Percentiles rank a stretch among this genome's conserved stretches.
Conservation (phyloP, 768 basidiomycete species). For the Crassisporium funariophilum region DNA sequence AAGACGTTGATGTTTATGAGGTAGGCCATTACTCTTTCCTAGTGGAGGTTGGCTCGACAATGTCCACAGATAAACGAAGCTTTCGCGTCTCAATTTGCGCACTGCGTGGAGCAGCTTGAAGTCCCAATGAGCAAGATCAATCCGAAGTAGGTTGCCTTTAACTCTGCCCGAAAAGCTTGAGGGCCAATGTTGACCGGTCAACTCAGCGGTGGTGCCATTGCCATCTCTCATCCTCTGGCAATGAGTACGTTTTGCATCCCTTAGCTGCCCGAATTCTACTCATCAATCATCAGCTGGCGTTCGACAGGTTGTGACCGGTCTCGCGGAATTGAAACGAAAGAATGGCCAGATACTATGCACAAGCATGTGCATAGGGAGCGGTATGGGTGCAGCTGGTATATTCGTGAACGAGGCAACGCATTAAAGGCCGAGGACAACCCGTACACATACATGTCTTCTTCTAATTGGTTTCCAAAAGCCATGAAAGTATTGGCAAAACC, state of each 20-base stretch:
- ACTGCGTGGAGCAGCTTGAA: constrained; percentile 80
- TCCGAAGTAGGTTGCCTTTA: constrained; percentile 58
- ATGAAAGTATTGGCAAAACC: too few species aligned
- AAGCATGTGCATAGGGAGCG: constrained; percentile 78
- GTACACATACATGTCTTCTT: too few species aligned
- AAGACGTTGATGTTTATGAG: constrained; percentile 79
- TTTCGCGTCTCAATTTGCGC: constrained; percentile 92
- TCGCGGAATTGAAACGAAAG: constrained; percentile 75
- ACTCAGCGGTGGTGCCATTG: constrained; percentile 80
- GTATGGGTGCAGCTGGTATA: constrained; percentile 86
- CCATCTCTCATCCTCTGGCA: constrained; percentile 79
- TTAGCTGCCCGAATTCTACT: background rate
- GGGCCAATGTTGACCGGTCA: constrained; percentile 10
- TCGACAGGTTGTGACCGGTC: constrained; percentile 87
- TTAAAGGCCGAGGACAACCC: constrained; percentile 13
- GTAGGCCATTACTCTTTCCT: too few species aligned
- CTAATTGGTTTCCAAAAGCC: too few species aligned
- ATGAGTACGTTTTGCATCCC: constrained; percentile 62
- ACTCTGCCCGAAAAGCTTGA: background rate
- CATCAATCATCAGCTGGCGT: constrained; percentile 60
- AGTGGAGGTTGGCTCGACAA: too few species aligned
- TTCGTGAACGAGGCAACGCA: constrained; percentile 66
- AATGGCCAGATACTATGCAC: constrained; percentile 76
- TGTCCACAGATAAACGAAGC: constrained; percentile 78
- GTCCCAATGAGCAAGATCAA: constrained; percentile 84